phyloP scores from a whole-genome alignment of 306 rosid species.

The Lathyrus sativus region DNA sequence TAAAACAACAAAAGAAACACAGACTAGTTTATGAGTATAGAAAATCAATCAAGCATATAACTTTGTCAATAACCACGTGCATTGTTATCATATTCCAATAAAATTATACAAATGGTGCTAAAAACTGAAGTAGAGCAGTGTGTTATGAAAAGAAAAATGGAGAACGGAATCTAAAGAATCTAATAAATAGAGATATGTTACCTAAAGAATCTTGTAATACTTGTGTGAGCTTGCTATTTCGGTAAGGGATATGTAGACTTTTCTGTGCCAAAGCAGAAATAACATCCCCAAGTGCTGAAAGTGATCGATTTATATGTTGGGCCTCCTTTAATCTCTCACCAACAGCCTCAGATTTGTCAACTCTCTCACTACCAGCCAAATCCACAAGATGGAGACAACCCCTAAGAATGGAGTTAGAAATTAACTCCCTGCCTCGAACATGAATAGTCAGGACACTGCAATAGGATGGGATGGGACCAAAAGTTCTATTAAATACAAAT shows the following conservation, averaged over 20 bases:
- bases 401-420: slow-evolving; percentile 69
- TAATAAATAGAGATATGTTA: slow-evolving; percentile 39
- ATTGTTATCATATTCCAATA: slow-evolving; percentile 1
- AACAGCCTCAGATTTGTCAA: slow-evolving; percentile 94
- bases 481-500: slow-evolving; percentile 2
- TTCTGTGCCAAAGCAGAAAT: slow-evolving; percentile 96
- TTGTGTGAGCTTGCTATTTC: slow-evolving; percentile 98
- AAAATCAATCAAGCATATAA: slow-evolving; percentile 6
- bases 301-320: slow-evolving; percentile 92
- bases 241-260: slow-evolving; percentile 88
- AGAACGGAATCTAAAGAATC: slow-evolving; percentile 67
- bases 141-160: slow-evolving; percentile 24
- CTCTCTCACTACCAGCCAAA: slow-evolving; percentile 98
- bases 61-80: background rate
- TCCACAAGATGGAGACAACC: slow-evolving; percentile 99
- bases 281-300: slow-evolving; percentile 99
- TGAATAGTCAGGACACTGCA: slow-evolving; percentile 90
- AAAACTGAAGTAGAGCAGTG: background rate
- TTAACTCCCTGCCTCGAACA: slow-evolving; percentile 80
- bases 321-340: slow-evolving; percentile 99
- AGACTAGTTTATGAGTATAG: background rate
- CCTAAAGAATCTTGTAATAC: slow-evolving; percentile 97
- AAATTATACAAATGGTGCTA: background rate
- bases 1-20: slow-evolving; percentile 27
- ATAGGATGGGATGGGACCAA: slow-evolving; percentile 32